Conservation (phyloP, 169 alveolate genomes). For the Ichthyophthirius multifiliis region DNA sequence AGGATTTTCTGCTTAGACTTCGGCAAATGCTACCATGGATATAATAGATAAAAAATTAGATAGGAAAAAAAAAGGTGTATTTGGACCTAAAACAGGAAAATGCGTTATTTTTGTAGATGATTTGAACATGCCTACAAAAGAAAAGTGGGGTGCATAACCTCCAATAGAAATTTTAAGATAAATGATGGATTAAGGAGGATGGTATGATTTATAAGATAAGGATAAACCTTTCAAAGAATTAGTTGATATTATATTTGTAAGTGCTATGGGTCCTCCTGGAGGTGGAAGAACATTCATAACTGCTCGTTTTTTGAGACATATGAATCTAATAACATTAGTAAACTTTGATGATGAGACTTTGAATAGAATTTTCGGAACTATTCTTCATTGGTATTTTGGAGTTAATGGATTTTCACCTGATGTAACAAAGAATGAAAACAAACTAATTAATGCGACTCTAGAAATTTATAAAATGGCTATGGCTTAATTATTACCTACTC, state of each 20-base stretch:
- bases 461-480: conserved; percentile 86
- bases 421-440: conserved; percentile 67
- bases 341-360: conserved; percentile 84
- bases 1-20: conserved; percentile 93
- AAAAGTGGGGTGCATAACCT: conserved; percentile 89
- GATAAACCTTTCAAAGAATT: conserved; percentile 67
- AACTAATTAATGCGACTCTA: conserved; percentile 84
- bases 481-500: conserved; percentile 91
- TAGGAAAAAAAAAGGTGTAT: conserved; percentile 82
- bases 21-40: conserved; percentile 90
- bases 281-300: conserved; percentile 87
- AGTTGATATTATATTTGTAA: conserved; percentile 63
- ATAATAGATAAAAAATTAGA: conserved; percentile 90
- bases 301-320: conserved; percentile 82
- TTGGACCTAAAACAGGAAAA: conserved; percentile 78
- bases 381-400: conserved; percentile 82
- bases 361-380: conserved; percentile 80
- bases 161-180: conserved; percentile 89
- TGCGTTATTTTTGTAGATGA: conserved; percentile 87
- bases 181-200: conserved; percentile 69
- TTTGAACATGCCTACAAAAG: conserved; percentile 89
- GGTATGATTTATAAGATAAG: conserved; percentile 73
- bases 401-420: conserved; percentile 70
- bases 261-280: conserved; percentile 91
- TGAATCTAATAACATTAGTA: conserved; percentile 73